These are phyloP conservation scores for Actinomortierella wolfii DNA, from an alignment of 371 early-diverging fungal genomes.

Conservation along the genomic window DNA sequence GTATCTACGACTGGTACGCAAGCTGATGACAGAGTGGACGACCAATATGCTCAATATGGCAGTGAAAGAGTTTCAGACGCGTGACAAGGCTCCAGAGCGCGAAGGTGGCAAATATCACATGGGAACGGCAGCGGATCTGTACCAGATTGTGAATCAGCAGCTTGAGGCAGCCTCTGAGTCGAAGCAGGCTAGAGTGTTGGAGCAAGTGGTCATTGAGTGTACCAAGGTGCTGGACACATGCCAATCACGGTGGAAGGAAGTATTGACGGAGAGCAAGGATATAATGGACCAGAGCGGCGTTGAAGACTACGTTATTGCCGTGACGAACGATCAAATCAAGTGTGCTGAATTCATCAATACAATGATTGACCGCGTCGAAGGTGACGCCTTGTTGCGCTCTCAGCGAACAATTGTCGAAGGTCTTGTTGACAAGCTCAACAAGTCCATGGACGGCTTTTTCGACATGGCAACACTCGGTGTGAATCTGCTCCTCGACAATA, in stretches of 20 bases:
- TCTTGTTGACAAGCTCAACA: conserved; percentile 63
- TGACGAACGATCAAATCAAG: conserved; percentile 91
- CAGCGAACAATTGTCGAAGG: conserved; percentile 29
- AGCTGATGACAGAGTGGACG: conserved; percentile 90
- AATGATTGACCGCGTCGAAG: conserved; percentile 69
- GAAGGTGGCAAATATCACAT: conserved; percentile 82
- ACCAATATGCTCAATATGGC: conserved; percentile 84
- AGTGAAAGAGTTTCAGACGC: conserved; percentile 77
- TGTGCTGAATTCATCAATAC: conserved; percentile 89
- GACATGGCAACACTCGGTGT: conserved; percentile 75
- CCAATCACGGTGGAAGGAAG: conserved; percentile 77
- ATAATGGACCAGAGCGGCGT: conserved; percentile 81
- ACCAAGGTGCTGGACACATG: conserved; percentile 80
- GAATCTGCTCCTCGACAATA: conserved; percentile 78
- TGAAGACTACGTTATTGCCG: conserved; percentile 91
- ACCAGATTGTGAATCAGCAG: conserved; percentile 97
- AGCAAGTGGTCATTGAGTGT: conserved; percentile 88
- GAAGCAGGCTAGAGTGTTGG: conserved; percentile 83
- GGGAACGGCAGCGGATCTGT: conserved; percentile 83
- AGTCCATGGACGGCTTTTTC: conserved; percentile 81
- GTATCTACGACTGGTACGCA: conserved; percentile 85
- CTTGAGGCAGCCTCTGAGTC: conserved; percentile 86
- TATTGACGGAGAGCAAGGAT: conserved; percentile 77
- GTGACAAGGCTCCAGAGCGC: conserved; percentile 77
- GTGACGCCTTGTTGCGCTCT: conserved; percentile 35